Evolutionary conservation across 75 land plant species (phyloP).

Genomic region (Azolla pinnata): DNA sequence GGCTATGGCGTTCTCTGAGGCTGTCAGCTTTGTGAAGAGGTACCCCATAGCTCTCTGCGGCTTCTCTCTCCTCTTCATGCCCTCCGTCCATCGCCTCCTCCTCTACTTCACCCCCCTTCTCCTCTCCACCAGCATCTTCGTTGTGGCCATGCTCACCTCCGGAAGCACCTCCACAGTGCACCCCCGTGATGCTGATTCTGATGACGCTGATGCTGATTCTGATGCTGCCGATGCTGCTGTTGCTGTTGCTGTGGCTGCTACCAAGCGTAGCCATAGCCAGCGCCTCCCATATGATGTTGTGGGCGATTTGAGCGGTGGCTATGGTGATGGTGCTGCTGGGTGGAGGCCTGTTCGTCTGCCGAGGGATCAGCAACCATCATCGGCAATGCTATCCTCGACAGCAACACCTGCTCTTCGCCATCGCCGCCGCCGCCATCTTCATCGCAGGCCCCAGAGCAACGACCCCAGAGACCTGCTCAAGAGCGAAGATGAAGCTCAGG

Average conservation of each 20-base stretch:
- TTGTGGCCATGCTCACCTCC: background rate
- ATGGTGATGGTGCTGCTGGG: background rate
- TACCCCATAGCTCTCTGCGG: background rate
- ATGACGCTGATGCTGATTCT: background rate
- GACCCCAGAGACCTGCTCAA: too few relatives aligned
- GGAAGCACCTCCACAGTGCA: background rate
- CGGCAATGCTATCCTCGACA: too few relatives aligned
- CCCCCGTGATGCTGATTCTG: background rate
- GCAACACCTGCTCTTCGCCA: too few relatives aligned
- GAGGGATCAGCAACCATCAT: too few relatives aligned
- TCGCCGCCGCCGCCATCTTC: too few relatives aligned
- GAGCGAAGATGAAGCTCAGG: too few relatives aligned
- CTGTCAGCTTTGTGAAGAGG: background rate
- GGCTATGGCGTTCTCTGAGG: background rate
- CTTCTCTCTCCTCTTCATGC: background rate
- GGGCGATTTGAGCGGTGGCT: background rate
- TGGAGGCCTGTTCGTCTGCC: background rate
- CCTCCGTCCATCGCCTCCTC: background rate
- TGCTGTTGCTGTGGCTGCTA: background rate
- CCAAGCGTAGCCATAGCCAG: background rate
- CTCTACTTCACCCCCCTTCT: background rate
- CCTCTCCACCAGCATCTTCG: background rate
- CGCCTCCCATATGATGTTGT: background rate
- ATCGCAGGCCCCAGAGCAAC: too few relatives aligned
- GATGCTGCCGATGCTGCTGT: background rate